Evolutionary conservation across 1,139 yeast species (phyloP), one percentile per base, ranked within the genome.

Genomic region (Kodamaea plutei): DNA sequence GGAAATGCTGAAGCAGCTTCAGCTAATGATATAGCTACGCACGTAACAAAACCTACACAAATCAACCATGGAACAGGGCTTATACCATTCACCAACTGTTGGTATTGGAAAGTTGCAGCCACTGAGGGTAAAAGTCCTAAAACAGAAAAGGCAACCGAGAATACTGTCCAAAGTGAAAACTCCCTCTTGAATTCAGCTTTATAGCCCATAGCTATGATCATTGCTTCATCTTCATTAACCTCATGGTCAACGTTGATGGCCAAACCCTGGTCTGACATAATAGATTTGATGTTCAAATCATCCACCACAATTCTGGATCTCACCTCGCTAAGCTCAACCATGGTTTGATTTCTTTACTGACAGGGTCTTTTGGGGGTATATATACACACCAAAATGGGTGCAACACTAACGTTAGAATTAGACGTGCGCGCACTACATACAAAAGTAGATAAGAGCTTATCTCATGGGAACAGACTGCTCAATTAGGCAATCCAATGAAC

Each of bases 131-230:
- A 64, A 34, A 82, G 62, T 5, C 88, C 84, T 49, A 82, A 65
- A 31, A 82, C 84, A n/a, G 84, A 75, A 56, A 82, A 82, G 9
- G 87, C 79, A 15, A 80, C 84, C 24, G 80, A 75, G 38, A 81
- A 73, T 1, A 81, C 71, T 4, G 84, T 68, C 62, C 76, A 69
- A 15, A 77, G 50, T 4, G 76, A 68, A 40, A 79, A 77, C 43
- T 82, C 85, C 52, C 91, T 73, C 48, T 75, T 75, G 52, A 82
- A 76, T 48, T 81, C 89, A 43, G 76, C 84, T 48, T 78, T 78
- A 51, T 82, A 82, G 26, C 91, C 91, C 45, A 81, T 64, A 11
- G 82, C 80, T 45, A 75, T 52, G 29, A 76, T 73, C 53, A 68
- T 58, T 11, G 78, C 79, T 48, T 76, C 81, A 49, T 76, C 82